A percentile compares a stretch with the other conserved stretches of the same genome.
These are phyloP conservation scores for Solanum virginianum DNA, from an alignment of 257 asterid genomes.

Conservation along the genomic window DNA sequence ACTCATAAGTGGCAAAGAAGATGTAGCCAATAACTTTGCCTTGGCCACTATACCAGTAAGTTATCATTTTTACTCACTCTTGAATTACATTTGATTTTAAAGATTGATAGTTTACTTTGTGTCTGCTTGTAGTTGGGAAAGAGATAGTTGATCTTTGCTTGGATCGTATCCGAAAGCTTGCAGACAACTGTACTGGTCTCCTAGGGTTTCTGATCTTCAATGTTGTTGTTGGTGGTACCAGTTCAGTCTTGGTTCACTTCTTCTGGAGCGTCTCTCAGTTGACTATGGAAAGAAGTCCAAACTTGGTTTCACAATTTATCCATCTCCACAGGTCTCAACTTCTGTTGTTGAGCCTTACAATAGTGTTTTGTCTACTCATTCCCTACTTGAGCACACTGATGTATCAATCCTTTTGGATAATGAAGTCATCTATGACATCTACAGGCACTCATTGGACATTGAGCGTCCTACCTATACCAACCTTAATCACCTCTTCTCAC, in stretches of 20 bases:
- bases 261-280: conserved; percentile 9
- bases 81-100: not conserved
- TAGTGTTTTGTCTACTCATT: too few species aligned
- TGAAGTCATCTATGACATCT: conserved; percentile 12
- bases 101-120: not conserved
- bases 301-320: conserved; percentile 15
- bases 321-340: conserved; percentile 15
- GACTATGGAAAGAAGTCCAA: conserved; percentile 13
- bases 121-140: conserved; percentile 6
- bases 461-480: conserved; percentile 12
- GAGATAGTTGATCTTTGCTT: conserved; percentile 13
- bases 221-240: conserved; percentile 14
- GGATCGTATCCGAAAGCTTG: conserved; percentile 11
- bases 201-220: conserved; percentile 8
- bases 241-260: conserved; percentile 14
- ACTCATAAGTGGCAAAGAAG: conserved; percentile 16
- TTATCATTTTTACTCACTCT: not conserved
- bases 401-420: conserved; percentile 8
- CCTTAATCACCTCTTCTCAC: conserved; percentile 9
- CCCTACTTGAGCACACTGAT: conserved; percentile 16
- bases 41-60: conserved; percentile 14
- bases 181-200: conserved; percentile 15
- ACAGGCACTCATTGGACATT: conserved; percentile 11
- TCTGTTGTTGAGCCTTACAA: conserved; percentile 15
- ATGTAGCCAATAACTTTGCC: conserved; percentile 16